phyloP scores from a whole-genome alignment of 2,329 filamentous ascomycete species.

The Thermothelomyces thermophilus region DNA sequence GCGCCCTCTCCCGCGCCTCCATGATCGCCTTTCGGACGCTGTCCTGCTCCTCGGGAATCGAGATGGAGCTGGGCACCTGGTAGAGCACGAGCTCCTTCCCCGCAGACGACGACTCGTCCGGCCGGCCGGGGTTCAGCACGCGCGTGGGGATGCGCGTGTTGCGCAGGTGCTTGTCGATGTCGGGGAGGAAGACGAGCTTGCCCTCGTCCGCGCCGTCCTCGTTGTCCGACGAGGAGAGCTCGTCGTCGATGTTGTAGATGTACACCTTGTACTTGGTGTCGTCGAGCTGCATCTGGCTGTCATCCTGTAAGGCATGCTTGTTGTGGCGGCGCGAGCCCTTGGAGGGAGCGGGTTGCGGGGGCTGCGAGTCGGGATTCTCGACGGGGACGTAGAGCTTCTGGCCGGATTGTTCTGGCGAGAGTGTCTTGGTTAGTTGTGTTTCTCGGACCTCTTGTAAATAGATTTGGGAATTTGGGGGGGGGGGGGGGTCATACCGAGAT shows the following conservation, averaged over 20 bases:
- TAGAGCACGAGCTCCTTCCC: slow-evolving; percentile 79
- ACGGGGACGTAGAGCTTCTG: slow-evolving; percentile 61
- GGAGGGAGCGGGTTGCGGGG: slow-evolving; percentile 12
- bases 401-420: slow-evolving; percentile 51
- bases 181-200: slow-evolving; percentile 70
- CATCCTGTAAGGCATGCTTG: slow-evolving; percentile 22
- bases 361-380: slow-evolving; percentile 37
- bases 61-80: slow-evolving; percentile 67
- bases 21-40: slow-evolving; percentile 77
- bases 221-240: slow-evolving; percentile 59
- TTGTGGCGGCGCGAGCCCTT: slow-evolving; percentile 17
- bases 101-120: slow-evolving; percentile 43
- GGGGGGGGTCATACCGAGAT: slow-evolving; percentile 55
- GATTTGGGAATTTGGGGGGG: neutral
- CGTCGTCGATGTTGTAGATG: slow-evolving; percentile 83
- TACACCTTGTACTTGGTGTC: slow-evolving; percentile 83
- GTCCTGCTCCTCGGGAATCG: slow-evolving; percentile 66
- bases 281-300: slow-evolving; percentile 66
- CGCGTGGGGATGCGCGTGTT: slow-evolving; percentile 63
- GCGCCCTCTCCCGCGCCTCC: slow-evolving; percentile 64
- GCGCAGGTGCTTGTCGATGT: slow-evolving; percentile 75
- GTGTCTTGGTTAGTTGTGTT: slow-evolving; percentile 17
- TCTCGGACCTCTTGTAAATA: neutral
- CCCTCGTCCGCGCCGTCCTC: slow-evolving; percentile 33
- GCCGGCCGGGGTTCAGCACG: slow-evolving; percentile 56